Evolutionary conservation across 148 eudicot genomes (phyloP), one percentile per base, ranked within the genome.

Genomic region (Chenopodium quinoa): DNA sequence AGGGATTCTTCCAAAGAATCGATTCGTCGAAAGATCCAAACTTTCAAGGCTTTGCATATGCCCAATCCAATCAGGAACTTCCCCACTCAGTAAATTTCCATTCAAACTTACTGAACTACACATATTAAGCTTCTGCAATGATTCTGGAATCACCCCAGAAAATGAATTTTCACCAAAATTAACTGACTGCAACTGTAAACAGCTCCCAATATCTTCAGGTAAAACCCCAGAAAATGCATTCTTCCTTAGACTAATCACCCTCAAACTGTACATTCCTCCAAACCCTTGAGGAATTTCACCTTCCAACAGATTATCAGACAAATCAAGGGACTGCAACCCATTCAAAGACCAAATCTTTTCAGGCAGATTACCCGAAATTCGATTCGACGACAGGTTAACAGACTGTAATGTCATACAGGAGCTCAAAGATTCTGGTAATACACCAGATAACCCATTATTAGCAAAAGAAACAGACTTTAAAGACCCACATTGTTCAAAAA

Each of bases 31-130:
- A 76, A 95, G 90, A 89, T 95, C 98, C 86, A 95, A 86, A 63
- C 70, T 85, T 85, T 89, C 85, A 17, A 95, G 90, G 86, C 92
- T 89, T 82, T 86, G 86, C 91, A 95, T 81, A 81, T 89, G 87
- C 65, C 92, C 91, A 86, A 95, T 83, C 98, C 98, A 95, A 76
- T 90, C 84, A 58, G 97, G 97, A 27, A 95, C 71, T n/a, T 90
- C 91, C 13, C 93, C 94, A 4, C 84, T 56, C 7, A 95, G 77
- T 64, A 46, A 72, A 86, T 95, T 95, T 50, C 84, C 88, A 72
- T 79, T 66, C 73, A 95, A 81, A 83, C 73, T 86, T 58, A 93
- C 83, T 47, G 85, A 85, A 78, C 72, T 89, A 82, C 96, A 93
- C 77, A 86, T 74, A 73, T 88, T 89, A n/a, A 95, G 91, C 75